Conservation (phyloP, 495 filamentous ascomycete species). For the Lepraria neglecta region DNA sequence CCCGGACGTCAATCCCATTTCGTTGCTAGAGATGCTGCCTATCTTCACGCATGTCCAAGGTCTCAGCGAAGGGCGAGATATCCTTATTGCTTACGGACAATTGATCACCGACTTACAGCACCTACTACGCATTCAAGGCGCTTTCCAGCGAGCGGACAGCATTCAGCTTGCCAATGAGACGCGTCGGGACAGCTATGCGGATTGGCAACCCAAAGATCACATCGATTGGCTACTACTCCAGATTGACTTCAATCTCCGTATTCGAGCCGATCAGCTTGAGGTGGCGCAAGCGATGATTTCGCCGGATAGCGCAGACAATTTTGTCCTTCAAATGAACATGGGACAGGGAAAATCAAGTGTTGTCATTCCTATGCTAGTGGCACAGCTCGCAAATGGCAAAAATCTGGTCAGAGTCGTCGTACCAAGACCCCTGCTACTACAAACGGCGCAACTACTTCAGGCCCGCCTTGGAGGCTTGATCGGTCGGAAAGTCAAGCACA, state of each 20-base stretch:
- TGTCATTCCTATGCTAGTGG: slow-evolving; percentile 59
- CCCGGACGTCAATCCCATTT: slow-evolving; percentile 45
- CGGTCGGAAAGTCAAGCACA: slow-evolving; percentile 49
- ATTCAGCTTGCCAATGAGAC: slow-evolving; percentile 46
- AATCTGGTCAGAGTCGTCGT: slow-evolving; percentile 55
- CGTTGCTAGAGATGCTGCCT: slow-evolving; percentile 49
- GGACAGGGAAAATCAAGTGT: slow-evolving; percentile 68
- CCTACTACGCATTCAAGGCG: slow-evolving; percentile 13
- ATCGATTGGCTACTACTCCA: slow-evolving; percentile 59
- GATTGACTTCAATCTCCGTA: slow-evolving; percentile 56
- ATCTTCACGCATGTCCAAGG: not conserved
- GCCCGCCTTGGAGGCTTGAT: slow-evolving; percentile 55
- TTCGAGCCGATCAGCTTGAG: slow-evolving; percentile 53
- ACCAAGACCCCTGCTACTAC: slow-evolving; percentile 53
- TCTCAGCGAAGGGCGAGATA: not conserved
- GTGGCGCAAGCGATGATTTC: slow-evolving; percentile 53
- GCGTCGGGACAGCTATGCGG: slow-evolving; percentile 43
- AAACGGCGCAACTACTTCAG: slow-evolving; percentile 58
- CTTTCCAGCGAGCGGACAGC: slow-evolving; percentile 31
- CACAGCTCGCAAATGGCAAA: slow-evolving; percentile 46
- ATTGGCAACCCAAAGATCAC: slow-evolving; percentile 44
- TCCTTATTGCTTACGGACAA: slow-evolving; percentile 3
- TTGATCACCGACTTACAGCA: slow-evolving; percentile 12
- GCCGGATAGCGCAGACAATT: slow-evolving; percentile 41
- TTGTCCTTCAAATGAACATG: slow-evolving; percentile 68